Conservation (phyloP, 208 protist genomes). For the Trypanosomatidae sp. region DNA sequence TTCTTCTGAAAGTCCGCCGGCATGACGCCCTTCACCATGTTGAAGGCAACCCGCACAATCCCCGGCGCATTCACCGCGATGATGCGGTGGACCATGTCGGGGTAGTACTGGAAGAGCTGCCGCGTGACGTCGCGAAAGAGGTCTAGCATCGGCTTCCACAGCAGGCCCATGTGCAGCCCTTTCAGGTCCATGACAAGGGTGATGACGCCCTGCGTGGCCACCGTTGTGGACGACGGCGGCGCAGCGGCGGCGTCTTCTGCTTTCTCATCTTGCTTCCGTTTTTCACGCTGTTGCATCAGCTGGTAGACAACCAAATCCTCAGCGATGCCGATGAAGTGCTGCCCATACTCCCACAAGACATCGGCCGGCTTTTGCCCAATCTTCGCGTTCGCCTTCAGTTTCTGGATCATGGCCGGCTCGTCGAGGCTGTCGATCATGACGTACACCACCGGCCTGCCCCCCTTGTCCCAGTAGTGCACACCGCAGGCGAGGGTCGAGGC, state of each 20-base stretch:
- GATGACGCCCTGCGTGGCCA: slow-evolving; percentile 8
- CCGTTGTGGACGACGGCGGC: too few species aligned
- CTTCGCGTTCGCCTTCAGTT: slow-evolving; percentile 33
- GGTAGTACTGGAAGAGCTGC: slow-evolving; percentile 48
- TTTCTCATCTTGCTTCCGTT: too few species aligned
- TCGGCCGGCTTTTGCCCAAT: slow-evolving; percentile 35
- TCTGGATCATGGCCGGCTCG: slow-evolving; percentile 19
- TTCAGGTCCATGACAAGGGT: slow-evolving; percentile 42
- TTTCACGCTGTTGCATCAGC: slow-evolving; percentile 21
- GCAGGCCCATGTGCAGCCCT: slow-evolving; percentile 29
- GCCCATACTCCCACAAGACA: slow-evolving; percentile 36
- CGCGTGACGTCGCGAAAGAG: slow-evolving; percentile 28
- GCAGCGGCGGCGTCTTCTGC: too few species aligned
- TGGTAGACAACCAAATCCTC: slow-evolving; percentile 42
- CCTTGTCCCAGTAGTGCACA: slow-evolving; percentile 74
- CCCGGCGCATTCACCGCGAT: slow-evolving; percentile 50
- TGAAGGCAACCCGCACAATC: slow-evolving; percentile 28
- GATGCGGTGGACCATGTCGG: slow-evolving; percentile 50
- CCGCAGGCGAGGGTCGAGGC: slow-evolving; percentile 23
- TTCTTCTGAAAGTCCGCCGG: slow-evolving; percentile 32
- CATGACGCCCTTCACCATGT: slow-evolving; percentile 21
- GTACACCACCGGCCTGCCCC: slow-evolving; percentile 61
- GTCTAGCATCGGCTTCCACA: slow-evolving; percentile 33
- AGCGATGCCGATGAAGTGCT: slow-evolving; percentile 42
- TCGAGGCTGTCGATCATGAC: slow-evolving; percentile 30